These are phyloP conservation scores for Sphagnum tenellum DNA, from an alignment of 225 moss, liverwort and hornwort species.

Conservation along the genomic window DNA sequence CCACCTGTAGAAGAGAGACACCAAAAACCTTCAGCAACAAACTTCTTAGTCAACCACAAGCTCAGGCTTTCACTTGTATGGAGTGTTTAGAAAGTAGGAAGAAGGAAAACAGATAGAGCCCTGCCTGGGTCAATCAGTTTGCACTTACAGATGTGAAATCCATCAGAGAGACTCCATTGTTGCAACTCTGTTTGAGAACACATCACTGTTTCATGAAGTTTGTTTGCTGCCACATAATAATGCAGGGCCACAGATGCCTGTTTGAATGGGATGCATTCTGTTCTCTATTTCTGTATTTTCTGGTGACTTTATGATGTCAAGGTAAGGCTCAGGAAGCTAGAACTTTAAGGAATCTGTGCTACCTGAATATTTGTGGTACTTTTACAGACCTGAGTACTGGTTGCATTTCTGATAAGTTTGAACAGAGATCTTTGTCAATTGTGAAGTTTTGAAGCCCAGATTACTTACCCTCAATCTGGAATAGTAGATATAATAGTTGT, in stretches of 20 bases:
- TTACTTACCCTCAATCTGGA: neutral
- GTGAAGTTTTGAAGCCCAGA: neutral
- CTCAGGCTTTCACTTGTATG: constrained; percentile 16
- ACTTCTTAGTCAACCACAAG: constrained; percentile 17
- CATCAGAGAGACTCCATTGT: constrained; percentile 5
- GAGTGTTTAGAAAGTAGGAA: constrained; percentile 27
- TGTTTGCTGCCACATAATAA: constrained; percentile 1
- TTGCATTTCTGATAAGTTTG: neutral
- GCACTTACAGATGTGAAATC: constrained; percentile 6
- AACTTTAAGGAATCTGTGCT: constrained; percentile 3
- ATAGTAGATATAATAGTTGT: neutral
- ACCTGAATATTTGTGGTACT: neutral
- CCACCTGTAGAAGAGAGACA: constrained; percentile 25
- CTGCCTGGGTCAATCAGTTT: constrained; percentile 8
- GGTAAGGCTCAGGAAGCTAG: neutral
- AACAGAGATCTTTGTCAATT: neutral
- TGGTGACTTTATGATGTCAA: neutral
- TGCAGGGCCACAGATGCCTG: too few species aligned
- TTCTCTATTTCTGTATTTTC: too few species aligned
- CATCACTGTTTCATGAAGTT: constrained; percentile 7
- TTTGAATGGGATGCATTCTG: too few species aligned
- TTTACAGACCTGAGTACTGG: too few species aligned
- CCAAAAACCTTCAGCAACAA: constrained; percentile 21
- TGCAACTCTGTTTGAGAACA: constrained; percentile 8
- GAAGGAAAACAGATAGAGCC: constrained; percentile 9